phyloP scores from a whole-genome alignment of 2,329 filamentous ascomycete species.

The Ramularia collo-cygni region DNA sequence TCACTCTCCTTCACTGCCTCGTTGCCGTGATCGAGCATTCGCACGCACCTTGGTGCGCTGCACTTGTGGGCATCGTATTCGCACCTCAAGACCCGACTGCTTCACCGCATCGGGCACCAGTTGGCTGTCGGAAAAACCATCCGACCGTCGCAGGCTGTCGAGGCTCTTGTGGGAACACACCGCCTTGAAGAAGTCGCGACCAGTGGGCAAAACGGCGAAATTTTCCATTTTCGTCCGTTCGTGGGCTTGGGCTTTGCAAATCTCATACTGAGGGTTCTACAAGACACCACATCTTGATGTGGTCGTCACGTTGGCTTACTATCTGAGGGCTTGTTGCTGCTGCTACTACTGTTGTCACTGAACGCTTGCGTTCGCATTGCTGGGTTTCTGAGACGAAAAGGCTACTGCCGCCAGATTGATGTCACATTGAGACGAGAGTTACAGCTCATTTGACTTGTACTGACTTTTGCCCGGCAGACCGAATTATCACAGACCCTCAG shows the following conservation, averaged over 20 bases:
- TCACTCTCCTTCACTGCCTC: conserved; percentile 19
- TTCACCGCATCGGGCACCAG: conserved; percentile 16
- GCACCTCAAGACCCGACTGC: conserved; percentile 12
- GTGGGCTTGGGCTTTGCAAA: conserved; percentile 23
- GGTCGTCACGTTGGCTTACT: conserved; percentile 25
- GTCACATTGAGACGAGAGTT: conserved; percentile 6
- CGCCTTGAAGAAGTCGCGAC: conserved; percentile 38
- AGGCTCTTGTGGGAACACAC: conserved; percentile 48
- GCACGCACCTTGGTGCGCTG: conserved; percentile 11
- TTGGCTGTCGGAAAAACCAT: conserved; percentile 18
- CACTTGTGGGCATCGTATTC: conserved; percentile 19
- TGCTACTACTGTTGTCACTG: conserved; percentile 27
- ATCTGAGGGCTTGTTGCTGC: conserved; percentile 30
- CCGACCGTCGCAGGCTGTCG: conserved; percentile 29
- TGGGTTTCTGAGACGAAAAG: conserved; percentile 33
- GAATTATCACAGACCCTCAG: conserved; percentile 29
- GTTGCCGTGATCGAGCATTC: conserved; percentile 21
- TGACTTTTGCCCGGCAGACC: conserved; percentile 21
- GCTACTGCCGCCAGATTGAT: conserved; percentile 13
- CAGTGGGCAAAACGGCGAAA: conserved; percentile 35
- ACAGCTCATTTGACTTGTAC: conserved; percentile 17
- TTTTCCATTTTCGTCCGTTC: conserved; percentile 37
- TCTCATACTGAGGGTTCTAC: conserved; percentile 29
- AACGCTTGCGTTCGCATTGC: conserved; percentile 31
- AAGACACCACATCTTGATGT: conserved; percentile 17